Evolutionary conservation across 805 yeast species (phyloP).

Genomic region (Saccharomyces kudriavzevii): DNA sequence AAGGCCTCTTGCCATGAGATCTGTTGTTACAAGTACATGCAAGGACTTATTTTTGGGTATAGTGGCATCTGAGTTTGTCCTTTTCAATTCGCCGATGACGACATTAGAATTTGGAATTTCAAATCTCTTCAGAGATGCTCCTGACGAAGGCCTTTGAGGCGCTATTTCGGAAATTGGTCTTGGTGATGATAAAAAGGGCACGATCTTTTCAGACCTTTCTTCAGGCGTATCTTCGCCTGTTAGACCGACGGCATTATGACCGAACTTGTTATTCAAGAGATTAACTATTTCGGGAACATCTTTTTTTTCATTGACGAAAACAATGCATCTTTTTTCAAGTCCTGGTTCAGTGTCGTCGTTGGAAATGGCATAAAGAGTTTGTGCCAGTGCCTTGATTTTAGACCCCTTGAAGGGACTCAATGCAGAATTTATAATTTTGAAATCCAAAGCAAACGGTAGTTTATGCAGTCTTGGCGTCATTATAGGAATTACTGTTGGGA

Average conservation of each 20-base stretch:
- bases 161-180: constrained; percentile 31
- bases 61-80: background rate
- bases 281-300: constrained; percentile 53
- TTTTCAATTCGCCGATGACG: constrained; percentile 7
- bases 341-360: constrained; percentile 77
- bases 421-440: constrained; percentile 68
- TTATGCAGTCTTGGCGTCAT: constrained; percentile 79
- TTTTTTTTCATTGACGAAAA: constrained; percentile 73
- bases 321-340: constrained; percentile 66
- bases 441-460: constrained; percentile 67
- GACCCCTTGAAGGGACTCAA: constrained; percentile 77
- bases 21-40: constrained; percentile 79
- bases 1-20: constrained; percentile 81
- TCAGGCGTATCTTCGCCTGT: constrained; percentile 57
- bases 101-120: constrained; percentile 33
- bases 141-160: constrained; percentile 1
- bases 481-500: constrained; percentile 58
- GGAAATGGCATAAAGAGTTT: constrained; percentile 76
- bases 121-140: background rate
- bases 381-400: constrained; percentile 77
- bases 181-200: constrained; percentile 60
- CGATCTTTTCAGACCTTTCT: constrained; percentile 50
- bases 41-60: constrained; percentile 26
- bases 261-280: constrained; percentile 40
- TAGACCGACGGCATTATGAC: constrained; percentile 55